Conservation (phyloP, 768 basidiomycete genomes). For the Hygrocybe coccinea region DNA sequence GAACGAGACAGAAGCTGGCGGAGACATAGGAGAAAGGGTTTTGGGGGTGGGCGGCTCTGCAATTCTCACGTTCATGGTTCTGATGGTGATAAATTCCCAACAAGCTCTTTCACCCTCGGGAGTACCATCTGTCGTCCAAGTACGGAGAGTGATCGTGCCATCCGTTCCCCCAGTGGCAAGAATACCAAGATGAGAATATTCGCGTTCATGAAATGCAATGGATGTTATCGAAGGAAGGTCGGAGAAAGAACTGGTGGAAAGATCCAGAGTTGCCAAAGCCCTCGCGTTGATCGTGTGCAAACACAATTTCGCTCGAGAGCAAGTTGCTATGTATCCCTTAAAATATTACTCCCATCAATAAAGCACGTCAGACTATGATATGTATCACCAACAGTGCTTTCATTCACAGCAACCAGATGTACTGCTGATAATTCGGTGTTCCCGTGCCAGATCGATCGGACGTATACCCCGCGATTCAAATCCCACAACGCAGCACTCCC, state of each 20-base stretch:
- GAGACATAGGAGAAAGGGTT: background rate
- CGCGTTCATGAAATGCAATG: constrained; percentile 83
- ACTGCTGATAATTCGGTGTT: constrained; percentile 42
- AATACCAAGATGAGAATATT: constrained; percentile 72
- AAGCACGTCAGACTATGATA: background rate
- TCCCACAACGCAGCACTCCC: constrained; percentile 90
- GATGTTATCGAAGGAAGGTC: constrained; percentile 59
- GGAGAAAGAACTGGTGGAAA: constrained; percentile 42
- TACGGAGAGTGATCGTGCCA: constrained; percentile 72
- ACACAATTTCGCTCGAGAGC: constrained; percentile 64
- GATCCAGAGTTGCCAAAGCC: constrained; percentile 65
- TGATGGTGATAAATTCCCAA: constrained; percentile 71
- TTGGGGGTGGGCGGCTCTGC: constrained; percentile 8
- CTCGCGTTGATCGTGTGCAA: constrained; percentile 85
- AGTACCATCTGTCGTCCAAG: constrained; percentile 78
- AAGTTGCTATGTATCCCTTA: constrained; percentile 85
- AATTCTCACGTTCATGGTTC: constrained; percentile 58
- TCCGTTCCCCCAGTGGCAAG: constrained; percentile 78
- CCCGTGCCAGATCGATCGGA: constrained; percentile 74
- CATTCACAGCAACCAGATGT: constrained; percentile 71
- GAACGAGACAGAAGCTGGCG: constrained; percentile 1
- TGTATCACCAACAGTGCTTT: constrained; percentile 64
- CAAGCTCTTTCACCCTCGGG: constrained; percentile 58
- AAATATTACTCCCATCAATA: background rate
- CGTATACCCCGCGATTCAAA: constrained; percentile 76